These are phyloP conservation scores for Trifolium pratense DNA, from an alignment of 306 rosid species.

Conservation along the genomic window DNA sequence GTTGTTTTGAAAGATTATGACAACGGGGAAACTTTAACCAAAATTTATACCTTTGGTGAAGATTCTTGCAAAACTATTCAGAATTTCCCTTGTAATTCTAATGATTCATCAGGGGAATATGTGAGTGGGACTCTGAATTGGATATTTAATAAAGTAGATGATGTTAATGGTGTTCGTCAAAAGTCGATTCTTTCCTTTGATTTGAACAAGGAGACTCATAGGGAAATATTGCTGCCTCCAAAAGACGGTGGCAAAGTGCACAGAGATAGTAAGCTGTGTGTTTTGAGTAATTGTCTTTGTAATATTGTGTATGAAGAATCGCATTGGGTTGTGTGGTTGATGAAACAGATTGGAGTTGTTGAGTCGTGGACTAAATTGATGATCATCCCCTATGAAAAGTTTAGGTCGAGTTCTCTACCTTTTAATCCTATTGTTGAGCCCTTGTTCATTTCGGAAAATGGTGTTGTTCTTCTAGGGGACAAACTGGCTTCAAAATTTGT, in stretches of 20 bases:
- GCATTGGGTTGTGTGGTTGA: conserved; percentile 29
- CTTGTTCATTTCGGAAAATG: background rate
- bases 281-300: too few relatives aligned
- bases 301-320: too few relatives aligned
- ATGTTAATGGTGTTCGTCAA: too few relatives aligned
- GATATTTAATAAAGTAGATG: background rate
- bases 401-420: too few relatives aligned
- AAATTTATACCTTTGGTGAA: conserved; percentile 16
- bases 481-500: too few relatives aligned
- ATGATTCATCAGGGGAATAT: background rate
- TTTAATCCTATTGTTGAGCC: background rate
- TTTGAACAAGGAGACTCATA: conserved; percentile 18
- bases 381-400: background rate
- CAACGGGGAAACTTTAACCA: too few relatives aligned
- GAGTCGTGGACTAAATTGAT: conserved; percentile 36
- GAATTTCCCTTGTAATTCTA: background rate
- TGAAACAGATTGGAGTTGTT: conserved; percentile 34
- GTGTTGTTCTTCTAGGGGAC: too few relatives aligned
- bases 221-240: conserved; percentile 3
- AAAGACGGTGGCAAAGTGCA: too few relatives aligned
- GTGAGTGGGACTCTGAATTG: conserved; percentile 32
- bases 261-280: too few relatives aligned
- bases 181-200: conserved; percentile 27
- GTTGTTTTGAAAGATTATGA: too few relatives aligned
- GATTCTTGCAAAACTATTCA: background rate